Evolutionary conservation across 176 grass and related monocot genomes (phyloP).

Genomic region (barley (Hordeum vulgare)): MorexV3_pseudomolecules_assembly NC_058521.1:594134688-594135187

Average conservation of each 20-base stretch:
- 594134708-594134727: slow-evolving; percentile 55
- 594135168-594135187: slow-evolving; percentile 28
- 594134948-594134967: background rate
- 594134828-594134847: slow-evolving; percentile 36
- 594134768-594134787: slow-evolving; percentile 42
- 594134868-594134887: slow-evolving; percentile 34
- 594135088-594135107: slow-evolving; percentile 85
- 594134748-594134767: slow-evolving; percentile 41
- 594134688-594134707: slow-evolving; percentile 70
- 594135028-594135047: background rate
- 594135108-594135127: background rate
- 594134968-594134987: slow-evolving; percentile 1
- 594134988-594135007: slow-evolving; percentile 22
- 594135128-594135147: slow-evolving; percentile 18
- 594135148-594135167: slow-evolving; percentile 23
- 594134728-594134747: slow-evolving; percentile 43
- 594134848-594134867: background rate
- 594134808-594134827: slow-evolving; percentile 1
- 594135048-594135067: background rate
- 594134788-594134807: slow-evolving; percentile 26
- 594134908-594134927: slow-evolving; percentile 22
- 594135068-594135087: slow-evolving; percentile 31
- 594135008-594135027: background rate
- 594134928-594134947: background rate
- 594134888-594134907: slow-evolving; percentile 22